Evolutionary conservation across 2,329 filamentous ascomycete genomes (phyloP).

Genomic region (Epichloe gansuensis): DNA sequence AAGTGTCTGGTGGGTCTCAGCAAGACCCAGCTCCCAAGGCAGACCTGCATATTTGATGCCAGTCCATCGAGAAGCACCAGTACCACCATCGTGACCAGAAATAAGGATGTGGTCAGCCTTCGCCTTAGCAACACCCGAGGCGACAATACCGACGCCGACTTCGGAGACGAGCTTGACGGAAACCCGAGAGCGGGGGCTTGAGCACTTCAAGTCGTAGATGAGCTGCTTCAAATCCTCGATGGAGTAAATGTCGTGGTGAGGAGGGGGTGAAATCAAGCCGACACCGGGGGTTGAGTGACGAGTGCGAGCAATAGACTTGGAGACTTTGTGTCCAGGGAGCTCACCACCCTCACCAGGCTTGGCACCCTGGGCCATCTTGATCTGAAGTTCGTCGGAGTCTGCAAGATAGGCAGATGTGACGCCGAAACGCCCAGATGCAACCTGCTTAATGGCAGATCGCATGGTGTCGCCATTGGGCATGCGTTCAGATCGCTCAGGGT

Average conservation of each 20-base stretch:
- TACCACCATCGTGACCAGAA: slow-evolving; percentile 92
- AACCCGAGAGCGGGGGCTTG: slow-evolving; percentile 79
- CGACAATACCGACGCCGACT: slow-evolving; percentile 93
- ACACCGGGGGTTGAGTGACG: slow-evolving; percentile 94
- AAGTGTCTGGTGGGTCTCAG: slow-evolving; percentile 91
- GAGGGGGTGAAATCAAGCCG: slow-evolving; percentile 87
- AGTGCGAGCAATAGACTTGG: slow-evolving; percentile 83
- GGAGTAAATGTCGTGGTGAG: slow-evolving; percentile 96
- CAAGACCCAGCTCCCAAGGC: slow-evolving; percentile 91
- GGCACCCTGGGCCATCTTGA: slow-evolving; percentile 98
- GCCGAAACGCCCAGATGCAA: slow-evolving; percentile 90
- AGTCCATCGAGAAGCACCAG: slow-evolving; percentile 92
- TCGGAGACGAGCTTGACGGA: slow-evolving; percentile 97
- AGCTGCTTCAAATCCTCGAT: slow-evolving; percentile 97
- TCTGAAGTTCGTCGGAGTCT: slow-evolving; percentile 91
- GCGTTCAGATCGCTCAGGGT: slow-evolving; percentile 75
- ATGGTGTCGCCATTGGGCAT: slow-evolving; percentile 91
- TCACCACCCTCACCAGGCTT: slow-evolving; percentile 98
- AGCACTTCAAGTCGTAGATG: slow-evolving; percentile 95
- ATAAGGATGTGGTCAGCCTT: slow-evolving; percentile 96
- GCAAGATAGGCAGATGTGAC: slow-evolving; percentile 91
- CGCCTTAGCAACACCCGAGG: slow-evolving; percentile 92
- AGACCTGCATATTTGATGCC: slow-evolving; percentile 98
- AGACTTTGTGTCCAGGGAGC: slow-evolving; percentile 92
- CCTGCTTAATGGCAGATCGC: slow-evolving; percentile 95